These are phyloP conservation scores for Aulographum hederae DNA, from an alignment of 2,329 filamentous ascomycete genomes.

Conservation along the genomic window DNA sequence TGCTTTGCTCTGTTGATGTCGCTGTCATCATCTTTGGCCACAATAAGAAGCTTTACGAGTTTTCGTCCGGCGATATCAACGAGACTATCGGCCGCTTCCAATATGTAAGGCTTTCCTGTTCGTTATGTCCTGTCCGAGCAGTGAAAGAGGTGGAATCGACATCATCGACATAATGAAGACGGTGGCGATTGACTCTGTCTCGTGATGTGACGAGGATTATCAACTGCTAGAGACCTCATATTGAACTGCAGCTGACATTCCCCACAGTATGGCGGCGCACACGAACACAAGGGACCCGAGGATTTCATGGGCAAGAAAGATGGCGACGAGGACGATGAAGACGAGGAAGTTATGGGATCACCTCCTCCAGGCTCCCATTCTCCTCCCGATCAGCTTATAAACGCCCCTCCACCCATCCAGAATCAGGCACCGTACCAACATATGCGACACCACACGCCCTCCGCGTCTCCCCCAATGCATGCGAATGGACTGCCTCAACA, in stretches of 20 bases:
- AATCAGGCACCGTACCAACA: conserved; percentile 52
- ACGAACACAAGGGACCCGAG: conserved; percentile 87
- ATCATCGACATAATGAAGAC: too few relatives aligned
- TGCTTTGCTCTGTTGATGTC: conserved; percentile 95
- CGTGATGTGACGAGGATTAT: too few relatives aligned
- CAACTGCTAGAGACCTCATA: too few relatives aligned
- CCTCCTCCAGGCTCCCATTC: conserved; percentile 50
- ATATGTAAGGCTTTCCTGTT: conserved; percentile 61
- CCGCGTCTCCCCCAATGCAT: conserved; percentile 66
- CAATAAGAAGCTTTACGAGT: conserved; percentile 98
- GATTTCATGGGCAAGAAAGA: conserved; percentile 72
- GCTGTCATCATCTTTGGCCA: conserved; percentile 97
- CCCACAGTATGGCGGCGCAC: conserved; percentile 66
- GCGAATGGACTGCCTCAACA: conserved; percentile 54
- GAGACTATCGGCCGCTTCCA: conserved; percentile 76
- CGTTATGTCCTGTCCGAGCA: conserved; percentile 4
- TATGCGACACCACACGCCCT: conserved; percentile 58
- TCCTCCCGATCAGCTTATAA: conserved; percentile 41
- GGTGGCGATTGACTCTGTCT: too few relatives aligned
- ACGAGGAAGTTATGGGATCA: conserved; percentile 50
- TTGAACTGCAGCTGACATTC: neutral
- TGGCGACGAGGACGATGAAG: conserved; percentile 65
- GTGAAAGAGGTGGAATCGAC: conserved; percentile 2
- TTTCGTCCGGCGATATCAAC: conserved; percentile 84
- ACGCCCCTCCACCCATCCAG: conserved; percentile 26